These are phyloP conservation scores for Phycomyces blakesleeanus DNA, from an alignment of 192 early-diverging fungal genomes.

Conservation along the genomic window DNA sequence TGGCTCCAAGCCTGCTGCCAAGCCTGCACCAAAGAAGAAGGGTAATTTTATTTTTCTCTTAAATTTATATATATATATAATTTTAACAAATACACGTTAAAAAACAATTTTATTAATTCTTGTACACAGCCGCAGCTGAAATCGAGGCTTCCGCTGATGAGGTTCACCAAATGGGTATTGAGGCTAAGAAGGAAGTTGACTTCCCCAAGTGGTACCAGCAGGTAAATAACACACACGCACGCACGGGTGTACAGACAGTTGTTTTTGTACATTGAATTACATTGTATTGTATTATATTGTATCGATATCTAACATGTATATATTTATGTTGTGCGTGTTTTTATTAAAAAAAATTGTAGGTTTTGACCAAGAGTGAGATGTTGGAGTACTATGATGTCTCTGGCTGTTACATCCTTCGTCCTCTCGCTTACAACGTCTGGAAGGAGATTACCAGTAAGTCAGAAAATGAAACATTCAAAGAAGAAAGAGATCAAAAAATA, in stretches of 20 bases:
- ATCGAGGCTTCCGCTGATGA: conserved; percentile 46
- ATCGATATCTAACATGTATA: too few relatives aligned
- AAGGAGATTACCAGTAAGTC: conserved; percentile 83
- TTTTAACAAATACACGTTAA: background rate
- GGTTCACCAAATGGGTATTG: conserved; percentile 78
- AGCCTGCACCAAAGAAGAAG: conserved; percentile 37
- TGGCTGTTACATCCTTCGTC: conserved; percentile 98
- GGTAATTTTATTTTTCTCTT: conserved; percentile 27
- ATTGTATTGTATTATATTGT: too few relatives aligned
- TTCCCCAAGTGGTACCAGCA: conserved; percentile 94
- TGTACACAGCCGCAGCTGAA: background rate
- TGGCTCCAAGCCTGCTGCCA: conserved; percentile 44
- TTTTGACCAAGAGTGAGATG: conserved; percentile 91
- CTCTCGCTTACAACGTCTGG: conserved; percentile 95
- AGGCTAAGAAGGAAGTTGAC: conserved; percentile 83
- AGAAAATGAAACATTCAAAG: background rate
- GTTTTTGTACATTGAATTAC: too few relatives aligned
- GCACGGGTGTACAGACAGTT: too few relatives aligned
- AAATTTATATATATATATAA: background rate
- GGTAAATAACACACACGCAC: conserved; percentile 29
- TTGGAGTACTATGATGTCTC: conserved; percentile 97
- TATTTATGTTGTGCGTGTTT: too few relatives aligned
- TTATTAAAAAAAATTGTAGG: background rate
- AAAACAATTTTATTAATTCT: conserved; percentile 11
- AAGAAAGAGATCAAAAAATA: too few relatives aligned